Percentiles rank a stretch among this genome's conserved stretches.
Conservation (phyloP, 2,329 filamentous ascomycete genomes). For the Apiospora arundinis region DNA sequence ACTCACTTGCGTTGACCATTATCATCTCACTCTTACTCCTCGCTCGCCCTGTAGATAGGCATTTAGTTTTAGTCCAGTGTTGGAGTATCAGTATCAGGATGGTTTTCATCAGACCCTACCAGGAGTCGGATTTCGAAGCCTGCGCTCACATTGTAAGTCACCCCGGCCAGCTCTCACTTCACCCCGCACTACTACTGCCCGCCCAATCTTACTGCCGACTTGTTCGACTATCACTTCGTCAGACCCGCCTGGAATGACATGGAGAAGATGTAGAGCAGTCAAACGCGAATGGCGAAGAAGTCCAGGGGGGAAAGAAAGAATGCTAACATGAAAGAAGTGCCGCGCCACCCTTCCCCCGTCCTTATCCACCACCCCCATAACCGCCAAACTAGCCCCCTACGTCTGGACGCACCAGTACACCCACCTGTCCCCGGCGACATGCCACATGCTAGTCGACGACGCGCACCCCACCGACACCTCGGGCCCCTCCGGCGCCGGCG, state of each 20-base stretch:
- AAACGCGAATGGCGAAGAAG: too few relatives aligned
- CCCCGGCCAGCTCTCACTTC: neutral
- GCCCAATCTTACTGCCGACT: too few relatives aligned
- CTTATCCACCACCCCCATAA: conserved; percentile 43
- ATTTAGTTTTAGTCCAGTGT: neutral
- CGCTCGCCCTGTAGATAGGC: neutral
- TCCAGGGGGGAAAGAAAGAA: too few relatives aligned
- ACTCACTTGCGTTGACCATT: too few relatives aligned
- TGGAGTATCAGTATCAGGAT: conserved; percentile 33
- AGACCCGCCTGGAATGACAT: too few relatives aligned
- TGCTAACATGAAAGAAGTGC: conserved; percentile 46
- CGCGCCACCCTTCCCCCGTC: conserved; percentile 53
- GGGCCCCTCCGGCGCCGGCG: conserved; percentile 33
- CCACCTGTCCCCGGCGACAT: conserved; percentile 50
- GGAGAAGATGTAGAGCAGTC: too few relatives aligned
- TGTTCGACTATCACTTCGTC: too few relatives aligned
- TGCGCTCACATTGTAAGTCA: conserved; percentile 49
- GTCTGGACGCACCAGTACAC: conserved; percentile 60
- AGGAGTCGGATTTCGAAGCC: conserved; percentile 46
- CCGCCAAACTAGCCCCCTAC: conserved; percentile 50
- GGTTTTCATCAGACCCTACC: conserved; percentile 53
- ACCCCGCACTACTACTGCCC: too few relatives aligned
- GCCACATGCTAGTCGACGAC: conserved; percentile 55
- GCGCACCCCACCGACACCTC: neutral
- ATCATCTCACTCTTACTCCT: neutral